These are phyloP conservation scores for Capsella bursapastoris DNA, from an alignment of 345 rosid genomes.

Conservation along the genomic window DNA sequence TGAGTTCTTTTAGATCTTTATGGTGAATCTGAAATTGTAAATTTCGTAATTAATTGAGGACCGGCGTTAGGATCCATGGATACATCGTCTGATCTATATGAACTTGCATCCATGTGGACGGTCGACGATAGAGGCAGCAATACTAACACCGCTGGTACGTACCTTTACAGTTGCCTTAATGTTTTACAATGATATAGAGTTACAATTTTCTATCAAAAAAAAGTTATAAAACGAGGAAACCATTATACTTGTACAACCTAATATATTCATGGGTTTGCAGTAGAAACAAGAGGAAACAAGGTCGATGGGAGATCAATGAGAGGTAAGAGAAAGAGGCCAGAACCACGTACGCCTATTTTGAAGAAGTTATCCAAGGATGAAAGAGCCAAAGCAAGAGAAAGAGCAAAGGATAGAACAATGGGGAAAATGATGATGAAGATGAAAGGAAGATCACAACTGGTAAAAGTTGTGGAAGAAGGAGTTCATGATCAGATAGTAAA, in stretches of 20 bases:
- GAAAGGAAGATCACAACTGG: slow-evolving; percentile 35
- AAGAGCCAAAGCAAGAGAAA: slow-evolving; percentile 67
- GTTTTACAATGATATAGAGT: not conserved
- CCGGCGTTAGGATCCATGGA: slow-evolving; percentile 34
- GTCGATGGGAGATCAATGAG: slow-evolving; percentile 39
- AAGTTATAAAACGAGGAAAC: not conserved
- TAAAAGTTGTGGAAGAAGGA: slow-evolving; percentile 21
- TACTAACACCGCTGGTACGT: slow-evolving; percentile 35
- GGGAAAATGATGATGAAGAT: slow-evolving; percentile 48
- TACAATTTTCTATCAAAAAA: not conserved
- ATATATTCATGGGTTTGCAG: not conserved
- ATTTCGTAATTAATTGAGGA: slow-evolving; percentile 20
- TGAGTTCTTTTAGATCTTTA: not conserved
- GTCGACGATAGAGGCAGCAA: slow-evolving; percentile 36
- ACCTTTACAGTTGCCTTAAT: slow-evolving; percentile 11
- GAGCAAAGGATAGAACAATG: slow-evolving; percentile 72
- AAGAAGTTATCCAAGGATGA: slow-evolving; percentile 52
- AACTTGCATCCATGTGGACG: slow-evolving; percentile 42
- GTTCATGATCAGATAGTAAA: slow-evolving; percentile 13
- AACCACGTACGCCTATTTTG: slow-evolving; percentile 32
- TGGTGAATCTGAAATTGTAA: slow-evolving; percentile 9
- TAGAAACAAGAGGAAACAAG: slow-evolving; percentile 35
- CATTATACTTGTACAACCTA: not conserved
- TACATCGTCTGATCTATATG: slow-evolving; percentile 37
- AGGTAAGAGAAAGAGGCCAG: slow-evolving; percentile 40